Base-by-base conservation (phyloP, 2,329 filamentous ascomycete genomes). In the Coleophoma cylindrospora region DNA sequence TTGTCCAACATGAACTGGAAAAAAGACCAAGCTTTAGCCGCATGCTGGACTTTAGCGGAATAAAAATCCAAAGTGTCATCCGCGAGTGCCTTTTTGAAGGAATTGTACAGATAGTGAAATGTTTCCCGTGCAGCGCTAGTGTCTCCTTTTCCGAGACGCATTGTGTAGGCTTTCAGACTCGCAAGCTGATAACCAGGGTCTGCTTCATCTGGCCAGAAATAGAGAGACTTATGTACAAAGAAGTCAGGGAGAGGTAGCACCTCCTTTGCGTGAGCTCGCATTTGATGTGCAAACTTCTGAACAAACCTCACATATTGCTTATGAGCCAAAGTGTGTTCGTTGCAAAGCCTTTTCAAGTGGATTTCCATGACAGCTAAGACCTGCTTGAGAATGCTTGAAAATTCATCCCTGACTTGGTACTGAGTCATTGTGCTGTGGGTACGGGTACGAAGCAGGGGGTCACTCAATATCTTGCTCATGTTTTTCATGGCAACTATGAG, bases 101-200 rank as follows among this genome's bases (percentile, higher is more conserved):
- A 57, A 48, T 53, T 60, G 47, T 56, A 57, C 6, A 65, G 54
- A 49, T 64, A 65, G 47, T 62, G 55, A 40, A 63, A 63, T 10
- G 41, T 44, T 27, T 44, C 41, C 41, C 41, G 32, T 8, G 15
- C 32, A 63, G 51, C 32, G 57, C 55, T 8, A 51, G 54, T 10
- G 55, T 49, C 36, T 54, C 51, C 33, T 52, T 59, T 44, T 53
- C 49, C 2, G 48, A 64, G 53, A 12, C 59, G 54, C 27, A 61
- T 45, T 15, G 54, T 59, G 43, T 64, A 65, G 9, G 60, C 56
- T 17, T 57, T 52, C 8, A 65, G 50, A 10, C 60, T 61, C 21
- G 62, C 56, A n/a, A 53, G 54, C 37, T 58, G 62, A 14, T 63
- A 52, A 22, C 52, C 56, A 22, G 63, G 63, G 52, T 65, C 63